Percentiles rank a stretch among this genome's conserved stretches.
These are phyloP conservation scores for Turritis glabra DNA, from an alignment of 345 rosid species.

Conservation along the genomic window DNA sequence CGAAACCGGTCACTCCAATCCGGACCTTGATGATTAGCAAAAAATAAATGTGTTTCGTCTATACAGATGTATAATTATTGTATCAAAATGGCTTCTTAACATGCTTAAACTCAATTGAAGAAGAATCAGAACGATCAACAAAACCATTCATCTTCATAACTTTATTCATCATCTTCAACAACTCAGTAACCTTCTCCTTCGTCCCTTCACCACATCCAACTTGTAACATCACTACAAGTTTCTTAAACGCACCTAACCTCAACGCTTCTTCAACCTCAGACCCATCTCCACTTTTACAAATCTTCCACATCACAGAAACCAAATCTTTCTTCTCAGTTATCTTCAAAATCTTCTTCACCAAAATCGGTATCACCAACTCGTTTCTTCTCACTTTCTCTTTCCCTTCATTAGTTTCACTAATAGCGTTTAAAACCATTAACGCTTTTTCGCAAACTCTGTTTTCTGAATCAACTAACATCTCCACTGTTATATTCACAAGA, in stretches of 20 bases:
- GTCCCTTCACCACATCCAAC: constrained; percentile 72
- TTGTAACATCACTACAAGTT: constrained; percentile 73
- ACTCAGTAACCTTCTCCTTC: constrained; percentile 66
- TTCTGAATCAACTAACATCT: constrained; percentile 59
- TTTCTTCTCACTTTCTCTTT: constrained; percentile 43
- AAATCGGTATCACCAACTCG: constrained; percentile 53
- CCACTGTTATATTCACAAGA: constrained; percentile 52
- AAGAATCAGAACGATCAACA: constrained; percentile 54
- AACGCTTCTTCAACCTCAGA: constrained; percentile 55
- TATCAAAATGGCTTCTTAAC: constrained; percentile 67
- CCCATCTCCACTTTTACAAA: constrained; percentile 50
- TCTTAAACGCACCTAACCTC: constrained; percentile 79
- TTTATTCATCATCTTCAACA: constrained; percentile 73
- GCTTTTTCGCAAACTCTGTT: constrained; percentile 65
- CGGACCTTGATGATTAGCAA: too few species aligned
- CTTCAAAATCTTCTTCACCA: constrained; percentile 76
- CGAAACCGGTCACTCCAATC: too few species aligned
- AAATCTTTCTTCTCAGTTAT: constrained; percentile 60
- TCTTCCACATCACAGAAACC: constrained; percentile 67
- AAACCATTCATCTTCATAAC: constrained; percentile 49
- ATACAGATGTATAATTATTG: background rate
- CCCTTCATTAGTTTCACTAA: constrained; percentile 51
- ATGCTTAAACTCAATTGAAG: constrained; percentile 66
- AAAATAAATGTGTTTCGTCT: background rate
- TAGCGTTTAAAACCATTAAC: constrained; percentile 54